Evolutionary conservation across 179 eudicot genomes (phyloP), one percentile per base, ranked within the genome.

Genomic region (Nepenthes alata): DNA sequence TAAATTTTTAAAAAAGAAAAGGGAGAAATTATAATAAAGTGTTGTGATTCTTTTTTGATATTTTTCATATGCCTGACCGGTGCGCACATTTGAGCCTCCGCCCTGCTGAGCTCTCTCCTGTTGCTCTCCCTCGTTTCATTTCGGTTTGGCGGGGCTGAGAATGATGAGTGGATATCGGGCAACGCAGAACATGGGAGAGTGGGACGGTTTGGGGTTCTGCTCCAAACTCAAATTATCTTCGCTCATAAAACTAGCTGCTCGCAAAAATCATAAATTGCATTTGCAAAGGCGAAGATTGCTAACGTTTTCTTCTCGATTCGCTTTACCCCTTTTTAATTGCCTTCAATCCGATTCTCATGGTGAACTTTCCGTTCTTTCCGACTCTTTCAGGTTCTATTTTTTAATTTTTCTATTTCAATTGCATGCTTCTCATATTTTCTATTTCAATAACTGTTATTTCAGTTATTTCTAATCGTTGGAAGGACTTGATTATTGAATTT

Each of bases 121-220:
- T 25, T 25, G 25, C 25, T 0, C 1, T 25, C 25, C 25, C 25
- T 25, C 25, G 6, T 7, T 41, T 41, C 45, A 7, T 41, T 41
- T 4, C 6, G 45, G 45, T 25, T 25, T 25, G 8, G 45, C 45
- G 5, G 45, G 8, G 45, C 55, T 56, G 7, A 75, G 39, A 57
- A 72, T 72, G 74, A 68, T 69, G 67, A 59, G 67, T 49, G 74
- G 80, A 35, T 70, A 68, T 57, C 66, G 77, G 15, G 65, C 74
- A 4, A 45, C 79, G 5, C 77, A 68, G 54, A 78, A 78, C 45
- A 37, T 68, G 10, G 62, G 69, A 55, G 78, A 70, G 6, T 64
- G 58, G 53, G 14, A 45, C 4, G 44, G 5, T 36, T 11, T 48
- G 35, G 44, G 51, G 50, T 13, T 58, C 37, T 37, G 35, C 50